Conservation (phyloP, 768 basidiomycete genomes). For the Plicaturopsis crispa region DNA sequence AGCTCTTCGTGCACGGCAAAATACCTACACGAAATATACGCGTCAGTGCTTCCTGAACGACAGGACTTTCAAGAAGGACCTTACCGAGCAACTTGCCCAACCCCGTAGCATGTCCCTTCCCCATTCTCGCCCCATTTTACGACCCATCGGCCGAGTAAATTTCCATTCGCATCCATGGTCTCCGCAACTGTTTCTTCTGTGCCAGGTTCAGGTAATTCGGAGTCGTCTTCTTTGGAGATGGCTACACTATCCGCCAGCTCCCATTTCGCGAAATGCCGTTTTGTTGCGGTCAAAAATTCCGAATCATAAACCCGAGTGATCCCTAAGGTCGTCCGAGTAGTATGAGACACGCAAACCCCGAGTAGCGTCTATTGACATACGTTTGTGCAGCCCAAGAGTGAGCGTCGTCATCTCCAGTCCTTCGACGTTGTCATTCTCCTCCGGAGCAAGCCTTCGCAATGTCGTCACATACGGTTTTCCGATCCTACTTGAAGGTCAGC, state of each 20-base stretch:
- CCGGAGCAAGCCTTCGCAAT: conserved; percentile 43
- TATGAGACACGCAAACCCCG: too few relatives aligned
- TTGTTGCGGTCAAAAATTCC: conserved; percentile 58
- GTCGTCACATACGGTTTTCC: conserved; percentile 68
- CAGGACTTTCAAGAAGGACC: conserved; percentile 17
- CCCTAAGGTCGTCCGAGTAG: too few relatives aligned
- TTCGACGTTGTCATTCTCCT: conserved; percentile 34
- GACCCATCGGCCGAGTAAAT: conserved; percentile 67
- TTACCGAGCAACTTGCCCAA: conserved; percentile 64
- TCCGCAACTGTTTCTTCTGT: conserved; percentile 77
- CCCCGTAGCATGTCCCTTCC: conserved; percentile 50
- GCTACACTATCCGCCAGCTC: conserved; percentile 52
- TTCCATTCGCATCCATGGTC: conserved; percentile 50
- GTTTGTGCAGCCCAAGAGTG: conserved; percentile 49
- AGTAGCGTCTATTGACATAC: too few relatives aligned
- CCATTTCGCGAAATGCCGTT: conserved; percentile 74
- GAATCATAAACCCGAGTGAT: conserved; percentile 72
- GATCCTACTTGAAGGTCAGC: conserved; percentile 28
- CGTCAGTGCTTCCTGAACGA: not conserved
- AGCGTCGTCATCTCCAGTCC: conserved; percentile 66
- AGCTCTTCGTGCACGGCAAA: conserved; percentile 51
- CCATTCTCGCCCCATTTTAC: conserved; percentile 69
- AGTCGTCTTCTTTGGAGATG: conserved; percentile 20
- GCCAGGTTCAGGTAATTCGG: conserved; percentile 35
- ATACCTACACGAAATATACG: conserved; percentile 21